Conservation (phyloP, 1,139 yeast species). For the Hyphopichia fennica region DNA sequence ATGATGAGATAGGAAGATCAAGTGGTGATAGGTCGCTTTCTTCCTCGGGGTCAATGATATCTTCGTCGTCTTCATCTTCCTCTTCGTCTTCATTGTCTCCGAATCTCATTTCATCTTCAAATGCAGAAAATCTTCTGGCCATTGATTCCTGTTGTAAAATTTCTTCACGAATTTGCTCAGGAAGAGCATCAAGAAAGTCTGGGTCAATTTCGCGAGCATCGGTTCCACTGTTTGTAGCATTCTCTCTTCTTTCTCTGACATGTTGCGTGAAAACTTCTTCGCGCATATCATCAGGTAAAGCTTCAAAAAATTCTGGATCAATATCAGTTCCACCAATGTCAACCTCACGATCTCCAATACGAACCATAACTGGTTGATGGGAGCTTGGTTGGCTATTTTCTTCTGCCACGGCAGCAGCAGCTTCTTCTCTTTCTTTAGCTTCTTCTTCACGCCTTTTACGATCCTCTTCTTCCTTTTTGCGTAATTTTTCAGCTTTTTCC, state of each 20-base stretch:
- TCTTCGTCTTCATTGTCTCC: conserved; percentile 19
- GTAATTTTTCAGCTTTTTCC: conserved; percentile 30
- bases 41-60: conserved; percentile 16
- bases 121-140: conserved; percentile 38
- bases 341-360: conserved; percentile 76
- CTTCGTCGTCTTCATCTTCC: conserved; percentile 23
- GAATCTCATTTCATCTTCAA: conserved; percentile 20
- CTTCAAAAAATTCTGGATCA: conserved; percentile 88
- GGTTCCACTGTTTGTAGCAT: conserved; percentile 45
- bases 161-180: conserved; percentile 72
- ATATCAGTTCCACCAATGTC: conserved; percentile 90
- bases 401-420: conserved; percentile 16
- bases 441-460: conserved; percentile 35
- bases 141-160: conserved; percentile 68
- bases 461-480: conserved; percentile 38
- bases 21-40: conserved; percentile 5
- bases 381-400: conserved; percentile 11
- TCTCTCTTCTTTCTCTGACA: conserved; percentile 64
- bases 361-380: conserved; percentile 60
- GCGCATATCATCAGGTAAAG: conserved; percentile 89
- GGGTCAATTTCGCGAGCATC: conserved; percentile 71
- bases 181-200: conserved; percentile 79
- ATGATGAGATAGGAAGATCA: neutral
- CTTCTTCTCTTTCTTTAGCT: conserved; percentile 34
- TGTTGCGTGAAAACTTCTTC: conserved; percentile 92